A percentile compares a stretch with the other conserved stretches of the same genome.
Evolutionary conservation across 805 yeast genomes (phyloP).

Genomic region (Cyberlindnera galapagoensis): DNA sequence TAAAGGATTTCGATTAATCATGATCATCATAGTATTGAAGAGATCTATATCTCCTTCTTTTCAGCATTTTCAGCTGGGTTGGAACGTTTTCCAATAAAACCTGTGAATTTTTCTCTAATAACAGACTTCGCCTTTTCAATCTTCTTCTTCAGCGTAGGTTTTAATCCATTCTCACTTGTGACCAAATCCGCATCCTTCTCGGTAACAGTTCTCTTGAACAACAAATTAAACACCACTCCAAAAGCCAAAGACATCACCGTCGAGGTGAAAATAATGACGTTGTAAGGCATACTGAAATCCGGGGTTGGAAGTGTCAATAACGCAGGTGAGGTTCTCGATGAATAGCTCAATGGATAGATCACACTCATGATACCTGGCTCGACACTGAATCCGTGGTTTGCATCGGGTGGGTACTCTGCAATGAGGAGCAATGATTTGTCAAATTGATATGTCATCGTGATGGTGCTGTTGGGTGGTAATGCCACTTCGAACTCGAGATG

Average conservation of each 20-base stretch:
- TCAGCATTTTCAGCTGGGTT: too few species aligned
- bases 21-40: conserved; percentile 1
- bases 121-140: too few species aligned
- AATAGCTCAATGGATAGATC: conserved; percentile 36
- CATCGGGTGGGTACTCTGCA: conserved; percentile 98
- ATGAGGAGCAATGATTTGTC: conserved; percentile 81
- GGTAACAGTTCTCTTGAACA: conserved; percentile 68
- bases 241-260: conserved; percentile 90
- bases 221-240: conserved; percentile 76
- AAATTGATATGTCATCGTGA: conserved; percentile 66
- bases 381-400: conserved; percentile 94
- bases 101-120: conserved; percentile 1
- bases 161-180: conserved; percentile 13
- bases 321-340: conserved; percentile 78
- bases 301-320: conserved; percentile 89
- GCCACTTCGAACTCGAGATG: conserved; percentile 65
- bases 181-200: conserved; percentile 47
- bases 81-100: too few species aligned
- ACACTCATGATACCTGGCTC: conserved; percentile 83
- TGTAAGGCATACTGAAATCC: conserved; percentile 97
- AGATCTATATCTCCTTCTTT: background rate
- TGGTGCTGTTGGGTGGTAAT: conserved; percentile 58
- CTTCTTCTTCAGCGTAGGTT: conserved; percentile 6
- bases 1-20: too few species aligned
- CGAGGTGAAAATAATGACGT: conserved; percentile 88